A percentile compares a stretch with the other conserved stretches of the same genome.
Evolutionary conservation across 2,329 filamentous ascomycete genomes (phyloP).

Genomic region (Monosporascus sp.): DNA sequence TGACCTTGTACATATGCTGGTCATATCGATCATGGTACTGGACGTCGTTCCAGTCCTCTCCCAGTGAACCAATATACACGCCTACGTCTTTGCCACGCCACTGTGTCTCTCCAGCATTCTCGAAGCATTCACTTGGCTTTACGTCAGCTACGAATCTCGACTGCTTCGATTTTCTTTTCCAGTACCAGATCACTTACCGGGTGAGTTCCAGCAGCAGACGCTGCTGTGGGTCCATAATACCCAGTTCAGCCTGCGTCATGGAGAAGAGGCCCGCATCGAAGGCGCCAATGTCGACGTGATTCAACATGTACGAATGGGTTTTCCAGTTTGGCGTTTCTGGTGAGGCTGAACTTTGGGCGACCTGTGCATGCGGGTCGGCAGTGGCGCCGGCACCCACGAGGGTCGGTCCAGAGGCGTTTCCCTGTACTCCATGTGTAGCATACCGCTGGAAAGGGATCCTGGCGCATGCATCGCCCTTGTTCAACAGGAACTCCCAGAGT

Average conservation of each 20-base stretch:
- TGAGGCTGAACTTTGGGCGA: neutral
- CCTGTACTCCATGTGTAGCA: conserved; percentile 6
- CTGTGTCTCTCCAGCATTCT: neutral
- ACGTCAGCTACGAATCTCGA: conserved; percentile 3
- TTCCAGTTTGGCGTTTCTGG: neutral
- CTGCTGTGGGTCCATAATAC: conserved; percentile 19
- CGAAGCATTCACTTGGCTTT: conserved; percentile 9
- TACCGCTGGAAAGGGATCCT: conserved; percentile 4
- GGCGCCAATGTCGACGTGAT: conserved; percentile 5
- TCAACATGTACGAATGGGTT: conserved; percentile 4
- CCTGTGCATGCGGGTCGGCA: neutral
- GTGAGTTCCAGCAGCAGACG: conserved; percentile 15
- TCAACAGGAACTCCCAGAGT: conserved; percentile 13
- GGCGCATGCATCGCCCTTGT: conserved; percentile 9
- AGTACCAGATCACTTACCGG: conserved; percentile 11
- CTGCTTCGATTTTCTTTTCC: neutral
- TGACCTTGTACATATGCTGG: conserved; percentile 7
- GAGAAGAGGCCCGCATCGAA: conserved; percentile 8
- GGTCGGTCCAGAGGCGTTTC: too few species aligned
- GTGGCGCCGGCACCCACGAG: neutral
- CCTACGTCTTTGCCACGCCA: neutral
- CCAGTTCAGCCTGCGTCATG: conserved; percentile 11
- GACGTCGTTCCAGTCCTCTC: neutral
- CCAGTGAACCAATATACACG: neutral
- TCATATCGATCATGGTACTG: conserved; percentile 5